phyloP scores from a whole-genome alignment of 2,329 filamentous ascomycete genomes.

The Trichoderma pleuroti region DNA sequence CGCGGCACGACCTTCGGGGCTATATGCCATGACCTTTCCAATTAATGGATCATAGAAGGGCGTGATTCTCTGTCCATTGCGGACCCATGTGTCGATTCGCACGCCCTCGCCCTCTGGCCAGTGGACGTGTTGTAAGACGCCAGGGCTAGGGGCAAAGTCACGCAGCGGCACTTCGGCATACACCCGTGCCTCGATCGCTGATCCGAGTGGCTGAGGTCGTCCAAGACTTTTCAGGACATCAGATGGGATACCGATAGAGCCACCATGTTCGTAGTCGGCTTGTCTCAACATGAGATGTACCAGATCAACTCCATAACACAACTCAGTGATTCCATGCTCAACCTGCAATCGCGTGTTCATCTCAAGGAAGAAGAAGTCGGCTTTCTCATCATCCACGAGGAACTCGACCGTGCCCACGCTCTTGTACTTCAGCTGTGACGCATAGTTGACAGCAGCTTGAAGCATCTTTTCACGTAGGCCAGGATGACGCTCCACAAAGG shows the following conservation, averaged over 20 bases:
- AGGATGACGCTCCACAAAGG: background rate
- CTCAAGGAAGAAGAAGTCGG: background rate
- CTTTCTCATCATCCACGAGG: background rate
- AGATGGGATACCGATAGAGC: background rate
- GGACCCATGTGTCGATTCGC: background rate
- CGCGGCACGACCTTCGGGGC: background rate
- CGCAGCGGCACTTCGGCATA: background rate
- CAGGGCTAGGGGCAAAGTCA: background rate
- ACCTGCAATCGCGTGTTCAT: background rate
- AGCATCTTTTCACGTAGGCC: background rate
- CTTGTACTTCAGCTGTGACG: background rate
- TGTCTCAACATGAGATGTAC: background rate
- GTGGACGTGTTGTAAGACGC: background rate
- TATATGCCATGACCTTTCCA: background rate
- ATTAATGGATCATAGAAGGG: background rate
- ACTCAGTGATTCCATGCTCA: background rate
- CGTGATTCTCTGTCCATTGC: background rate
- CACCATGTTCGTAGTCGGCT: background rate
- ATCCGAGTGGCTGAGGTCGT: background rate
- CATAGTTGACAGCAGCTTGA: background rate
- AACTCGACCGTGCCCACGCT: background rate
- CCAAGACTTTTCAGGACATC: background rate
- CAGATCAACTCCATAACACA: background rate
- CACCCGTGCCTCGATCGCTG: background rate
- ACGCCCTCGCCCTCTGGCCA: background rate